Percentiles rank a stretch among this genome's conserved stretches.
phyloP scores from a whole-genome alignment of 2,329 filamentous ascomycete genomes.

The Sarocladium kiliense region DNA sequence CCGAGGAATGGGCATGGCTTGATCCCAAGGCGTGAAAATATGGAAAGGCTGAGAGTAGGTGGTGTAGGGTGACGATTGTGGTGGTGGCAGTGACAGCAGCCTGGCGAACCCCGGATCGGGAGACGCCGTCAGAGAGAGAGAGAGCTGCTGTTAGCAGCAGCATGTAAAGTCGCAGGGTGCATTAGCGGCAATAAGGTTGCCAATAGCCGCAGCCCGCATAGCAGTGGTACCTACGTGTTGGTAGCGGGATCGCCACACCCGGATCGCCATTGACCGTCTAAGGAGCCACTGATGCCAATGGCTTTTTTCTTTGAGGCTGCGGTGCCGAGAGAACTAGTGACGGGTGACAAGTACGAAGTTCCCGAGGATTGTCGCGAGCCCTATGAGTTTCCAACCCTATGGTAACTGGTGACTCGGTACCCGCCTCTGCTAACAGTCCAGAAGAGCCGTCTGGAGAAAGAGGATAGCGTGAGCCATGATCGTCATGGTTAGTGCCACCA shows the following conservation, averaged over 20 bases:
- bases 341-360: too few species aligned
- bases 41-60: background rate
- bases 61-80: background rate
- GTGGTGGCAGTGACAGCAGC: background rate
- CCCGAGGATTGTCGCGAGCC: too few species aligned
- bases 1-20: background rate
- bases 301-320: background rate
- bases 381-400: too few species aligned
- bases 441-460: too few species aligned
- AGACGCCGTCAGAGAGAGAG: background rate
- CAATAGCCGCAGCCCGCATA: constrained; percentile 1
- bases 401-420: too few species aligned
- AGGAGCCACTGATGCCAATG: background rate
- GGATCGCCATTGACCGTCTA: background rate
- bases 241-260: background rate
- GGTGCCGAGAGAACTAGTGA: too few species aligned
- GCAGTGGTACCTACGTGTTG: background rate
- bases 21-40: background rate
- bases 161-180: background rate
- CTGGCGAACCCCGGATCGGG: background rate
- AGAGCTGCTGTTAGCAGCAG: background rate
- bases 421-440: too few species aligned
- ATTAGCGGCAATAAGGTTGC: background rate
- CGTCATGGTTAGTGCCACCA: background rate
- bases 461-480: too few species aligned